phyloP scores from a whole-genome alignment of 768 basidiomycete genomes.

The Tylopilus sp. region DNA sequence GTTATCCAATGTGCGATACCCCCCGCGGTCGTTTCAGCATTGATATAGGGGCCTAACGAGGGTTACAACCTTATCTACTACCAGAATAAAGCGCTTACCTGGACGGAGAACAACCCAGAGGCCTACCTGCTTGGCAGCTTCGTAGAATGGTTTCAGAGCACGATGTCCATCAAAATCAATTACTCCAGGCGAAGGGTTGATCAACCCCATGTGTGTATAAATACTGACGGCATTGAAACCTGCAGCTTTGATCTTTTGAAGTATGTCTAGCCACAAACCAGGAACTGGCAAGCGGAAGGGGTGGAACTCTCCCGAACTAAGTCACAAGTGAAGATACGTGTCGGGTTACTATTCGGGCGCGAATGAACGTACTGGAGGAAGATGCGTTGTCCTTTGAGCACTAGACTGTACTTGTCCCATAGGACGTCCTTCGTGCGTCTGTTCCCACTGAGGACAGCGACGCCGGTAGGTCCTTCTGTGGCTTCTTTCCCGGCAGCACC shows the following conservation, averaged over 20 bases:
- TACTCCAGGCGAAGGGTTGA: constrained; percentile 70
- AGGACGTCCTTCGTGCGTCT: constrained; percentile 38
- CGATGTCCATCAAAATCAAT: constrained; percentile 73
- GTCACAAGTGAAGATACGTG: background rate
- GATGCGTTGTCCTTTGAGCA: constrained; percentile 64
- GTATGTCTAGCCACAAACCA: constrained; percentile 75
- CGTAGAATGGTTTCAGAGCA: constrained; percentile 64
- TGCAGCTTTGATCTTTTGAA: constrained; percentile 77
- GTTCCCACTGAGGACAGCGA: constrained; percentile 21
- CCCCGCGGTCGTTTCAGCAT: constrained; percentile 78
- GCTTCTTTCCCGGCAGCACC: background rate
- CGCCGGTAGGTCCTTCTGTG: background rate
- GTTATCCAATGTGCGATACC: constrained; percentile 73
- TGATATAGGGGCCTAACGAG: constrained; percentile 48
- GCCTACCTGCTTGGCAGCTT: constrained; percentile 69
- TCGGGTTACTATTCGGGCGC: background rate
- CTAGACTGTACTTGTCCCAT: constrained; percentile 72
- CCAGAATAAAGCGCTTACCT: constrained; percentile 39
- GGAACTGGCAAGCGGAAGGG: constrained; percentile 79
- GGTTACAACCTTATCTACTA: background rate
- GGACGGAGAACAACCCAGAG: constrained; percentile 80
- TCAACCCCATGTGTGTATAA: constrained; percentile 77
- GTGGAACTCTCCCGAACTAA: constrained; percentile 82
- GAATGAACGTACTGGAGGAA: constrained; percentile 59
- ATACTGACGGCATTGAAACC: constrained; percentile 78